Evolutionary conservation across 371 early-diverging fungal genomes (phyloP).

Genomic region (Apophysomyces ossiformis): DNA sequence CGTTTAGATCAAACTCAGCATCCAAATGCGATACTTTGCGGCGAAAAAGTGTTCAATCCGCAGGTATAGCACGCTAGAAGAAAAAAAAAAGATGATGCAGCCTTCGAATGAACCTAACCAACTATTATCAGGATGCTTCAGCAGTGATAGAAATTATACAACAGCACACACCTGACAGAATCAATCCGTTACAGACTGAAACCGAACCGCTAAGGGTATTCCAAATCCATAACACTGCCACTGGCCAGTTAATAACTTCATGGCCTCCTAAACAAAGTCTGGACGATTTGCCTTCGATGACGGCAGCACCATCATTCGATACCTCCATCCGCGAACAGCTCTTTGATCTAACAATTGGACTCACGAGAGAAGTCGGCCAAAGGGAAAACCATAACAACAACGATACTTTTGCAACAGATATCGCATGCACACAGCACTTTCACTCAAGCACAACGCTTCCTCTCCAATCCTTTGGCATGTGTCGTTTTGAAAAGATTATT

Average conservation of each 20-base stretch:
- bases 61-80: neutral
- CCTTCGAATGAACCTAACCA: neutral
- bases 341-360: neutral
- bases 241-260: constrained; percentile 12
- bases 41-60: constrained; percentile 6
- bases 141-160: constrained; percentile 5
- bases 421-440: constrained; percentile 33
- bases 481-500: constrained; percentile 33
- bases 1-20: constrained; percentile 3
- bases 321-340: constrained; percentile 9
- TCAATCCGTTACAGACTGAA: neutral
- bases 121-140: neutral
- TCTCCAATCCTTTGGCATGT: constrained; percentile 21
- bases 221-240: constrained; percentile 14
- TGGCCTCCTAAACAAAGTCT: constrained; percentile 14
- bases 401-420: constrained; percentile 5
- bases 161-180: neutral
- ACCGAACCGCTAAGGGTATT: constrained; percentile 11
- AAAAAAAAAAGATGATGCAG: neutral
- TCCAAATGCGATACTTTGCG: neutral
- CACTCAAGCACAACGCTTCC: constrained; percentile 28
- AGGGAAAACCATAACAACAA: constrained; percentile 12
- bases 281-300: neutral
- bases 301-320: neutral
- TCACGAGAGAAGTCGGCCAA: neutral